Conservation (phyloP, 805 yeast species). For the Saturnispora serradocipensis region DNA sequence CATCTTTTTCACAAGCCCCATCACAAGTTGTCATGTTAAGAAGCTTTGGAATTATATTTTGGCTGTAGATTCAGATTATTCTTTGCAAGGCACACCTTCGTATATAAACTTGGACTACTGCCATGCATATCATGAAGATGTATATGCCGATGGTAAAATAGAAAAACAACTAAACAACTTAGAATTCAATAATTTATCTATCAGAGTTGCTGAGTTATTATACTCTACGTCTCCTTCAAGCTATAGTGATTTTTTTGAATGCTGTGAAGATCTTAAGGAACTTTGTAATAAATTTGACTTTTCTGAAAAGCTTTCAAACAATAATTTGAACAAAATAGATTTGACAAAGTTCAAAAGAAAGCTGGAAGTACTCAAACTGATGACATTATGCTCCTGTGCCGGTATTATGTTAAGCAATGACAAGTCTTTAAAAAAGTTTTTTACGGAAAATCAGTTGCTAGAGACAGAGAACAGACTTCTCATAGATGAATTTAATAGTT, state of each 20-base stretch:
- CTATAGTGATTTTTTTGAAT: neutral
- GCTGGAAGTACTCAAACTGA: conserved; percentile 4
- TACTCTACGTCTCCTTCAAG: neutral
- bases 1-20: conserved; percentile 6
- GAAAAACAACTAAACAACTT: neutral
- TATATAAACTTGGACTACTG: conserved; percentile 12
- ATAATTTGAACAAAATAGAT: neutral
- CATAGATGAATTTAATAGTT: neutral
- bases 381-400: neutral
- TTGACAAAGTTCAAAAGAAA: conserved; percentile 7
- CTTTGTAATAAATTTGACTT: neutral
- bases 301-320: neutral
- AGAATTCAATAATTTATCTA: neutral
- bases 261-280: neutral
- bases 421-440: neutral
- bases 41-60: conserved; percentile 15
- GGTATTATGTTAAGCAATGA: neutral
- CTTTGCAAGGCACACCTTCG: conserved; percentile 8
- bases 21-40: conserved; percentile 5
- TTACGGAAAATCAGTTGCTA: neutral
- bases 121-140: conserved; percentile 6
- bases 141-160: neutral
- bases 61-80: conserved; percentile 11
- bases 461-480: neutral
- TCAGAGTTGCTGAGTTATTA: neutral